Conservation (phyloP, 495 filamentous ascomycete species). For the Ramalina intermedia region DNA sequence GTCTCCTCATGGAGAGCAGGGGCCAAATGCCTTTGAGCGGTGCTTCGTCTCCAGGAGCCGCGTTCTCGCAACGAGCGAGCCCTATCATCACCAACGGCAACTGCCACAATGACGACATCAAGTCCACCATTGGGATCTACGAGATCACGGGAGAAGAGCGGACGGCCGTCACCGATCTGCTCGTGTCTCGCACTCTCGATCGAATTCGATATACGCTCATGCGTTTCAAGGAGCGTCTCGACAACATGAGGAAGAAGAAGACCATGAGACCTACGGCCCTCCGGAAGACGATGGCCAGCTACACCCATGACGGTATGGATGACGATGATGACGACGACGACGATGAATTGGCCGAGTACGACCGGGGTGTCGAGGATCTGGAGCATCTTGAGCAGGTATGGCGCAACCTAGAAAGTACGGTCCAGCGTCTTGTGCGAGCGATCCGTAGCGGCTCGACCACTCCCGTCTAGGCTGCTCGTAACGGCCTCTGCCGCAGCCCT, state of each 20-base stretch:
- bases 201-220: slow-evolving; percentile 1
- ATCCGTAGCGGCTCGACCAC: slow-evolving; percentile 1
- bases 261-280: neutral
- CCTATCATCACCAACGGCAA: neutral
- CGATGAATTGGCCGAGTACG: neutral
- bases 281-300: neutral
- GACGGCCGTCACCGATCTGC: slow-evolving; percentile 3
- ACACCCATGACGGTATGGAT: neutral
- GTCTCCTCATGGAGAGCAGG: slow-evolving; percentile 3
- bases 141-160: slow-evolving; percentile 3
- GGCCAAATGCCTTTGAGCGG: neutral
- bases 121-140: slow-evolving; percentile 3
- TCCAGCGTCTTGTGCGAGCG: slow-evolving; percentile 2
- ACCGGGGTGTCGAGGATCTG: slow-evolving; percentile 2
- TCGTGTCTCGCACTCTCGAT: slow-evolving; percentile 1
- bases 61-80: neutral
- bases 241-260: slow-evolving; percentile 1
- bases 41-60: neutral
- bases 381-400: slow-evolving; percentile 6
- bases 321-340: neutral
- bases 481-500: neutral
- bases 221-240: slow-evolving; percentile 4
- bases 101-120: slow-evolving; percentile 1
- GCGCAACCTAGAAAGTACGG: slow-evolving; percentile 8
- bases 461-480: neutral